phyloP scores from a whole-genome alignment of 768 basidiomycete genomes.

The Sporobolomyces pararoseus region DNA sequence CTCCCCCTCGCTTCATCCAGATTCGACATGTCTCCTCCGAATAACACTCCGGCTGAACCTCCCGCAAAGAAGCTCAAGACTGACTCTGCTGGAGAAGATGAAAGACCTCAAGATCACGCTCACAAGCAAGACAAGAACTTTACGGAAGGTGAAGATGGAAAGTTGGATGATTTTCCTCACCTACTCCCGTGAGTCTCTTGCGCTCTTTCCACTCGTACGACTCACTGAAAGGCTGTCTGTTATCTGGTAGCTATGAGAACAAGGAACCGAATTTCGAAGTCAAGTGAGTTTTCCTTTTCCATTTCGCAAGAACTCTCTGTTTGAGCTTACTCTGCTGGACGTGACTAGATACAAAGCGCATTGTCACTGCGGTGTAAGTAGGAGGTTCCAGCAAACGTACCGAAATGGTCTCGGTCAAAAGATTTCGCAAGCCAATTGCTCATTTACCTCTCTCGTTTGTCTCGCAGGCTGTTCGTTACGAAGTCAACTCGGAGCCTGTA shows the following conservation, averaged over 20 bases:
- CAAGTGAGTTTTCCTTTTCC: neutral
- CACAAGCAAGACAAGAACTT: conserved; percentile 26
- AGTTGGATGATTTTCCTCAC: conserved; percentile 9
- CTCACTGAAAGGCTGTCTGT: neutral
- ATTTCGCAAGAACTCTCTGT: neutral
- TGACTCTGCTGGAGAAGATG: neutral
- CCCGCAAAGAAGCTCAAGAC: conserved; percentile 11
- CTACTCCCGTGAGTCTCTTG: conserved; percentile 2
- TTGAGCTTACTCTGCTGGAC: neutral
- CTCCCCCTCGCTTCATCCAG: too few species aligned
- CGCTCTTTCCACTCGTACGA: neutral
- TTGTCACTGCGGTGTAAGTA: conserved; percentile 25
- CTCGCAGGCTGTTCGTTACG: conserved; percentile 17
- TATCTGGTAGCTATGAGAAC: conserved; percentile 12
- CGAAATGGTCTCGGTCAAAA: neutral
- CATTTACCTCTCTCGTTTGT: neutral
- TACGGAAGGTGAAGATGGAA: conserved; percentile 5
- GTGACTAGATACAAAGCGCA: conserved; percentile 4
- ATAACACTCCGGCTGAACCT: conserved; percentile 7
- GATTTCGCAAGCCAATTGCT: neutral
- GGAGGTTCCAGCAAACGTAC: neutral
- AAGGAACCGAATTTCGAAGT: conserved; percentile 12
- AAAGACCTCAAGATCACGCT: conserved; percentile 14
- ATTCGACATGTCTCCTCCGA: too few species aligned
- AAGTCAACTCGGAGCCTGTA: conserved; percentile 26